Conservation (phyloP, 1,284 basidiomycete genomes). For the Ustilago shanxiensis region DNA sequence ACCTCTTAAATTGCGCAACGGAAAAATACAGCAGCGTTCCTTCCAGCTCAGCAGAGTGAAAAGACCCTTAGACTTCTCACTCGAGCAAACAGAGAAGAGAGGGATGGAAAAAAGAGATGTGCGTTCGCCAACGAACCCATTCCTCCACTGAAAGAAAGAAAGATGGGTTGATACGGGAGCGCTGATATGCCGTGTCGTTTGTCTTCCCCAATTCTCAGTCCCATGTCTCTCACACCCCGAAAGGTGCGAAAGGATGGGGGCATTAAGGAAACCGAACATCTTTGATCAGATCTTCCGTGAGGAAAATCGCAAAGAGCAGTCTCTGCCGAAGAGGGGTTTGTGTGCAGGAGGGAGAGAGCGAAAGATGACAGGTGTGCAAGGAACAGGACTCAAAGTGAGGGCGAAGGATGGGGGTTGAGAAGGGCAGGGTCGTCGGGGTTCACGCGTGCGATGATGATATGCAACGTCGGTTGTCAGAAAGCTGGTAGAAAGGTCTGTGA, state of each 20-base stretch:
- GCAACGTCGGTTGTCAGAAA: not conserved
- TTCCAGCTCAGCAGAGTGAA: not conserved
- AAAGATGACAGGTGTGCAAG: not conserved
- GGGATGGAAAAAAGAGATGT: constrained; percentile 11
- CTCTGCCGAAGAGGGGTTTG: constrained; percentile 48
- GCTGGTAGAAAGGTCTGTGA: not conserved
- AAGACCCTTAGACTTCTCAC: not conserved
- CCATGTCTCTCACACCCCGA: not conserved
- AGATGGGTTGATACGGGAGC: constrained; percentile 52
- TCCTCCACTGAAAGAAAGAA: constrained; percentile 47
- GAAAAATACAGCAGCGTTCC: not conserved
- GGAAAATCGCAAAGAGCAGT: constrained; percentile 44
- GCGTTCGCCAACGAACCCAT: constrained; percentile 52
- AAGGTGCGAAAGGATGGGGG: constrained; percentile 12
- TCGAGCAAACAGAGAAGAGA: not conserved
- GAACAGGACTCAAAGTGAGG: not conserved
- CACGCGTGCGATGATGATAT: not conserved
- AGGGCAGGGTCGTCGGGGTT: not conserved
- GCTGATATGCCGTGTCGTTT: constrained; percentile 41
- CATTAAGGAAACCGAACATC: constrained; percentile 50
- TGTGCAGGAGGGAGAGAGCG: not conserved
- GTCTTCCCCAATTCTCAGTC: constrained; percentile 50
- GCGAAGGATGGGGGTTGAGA: not conserved
- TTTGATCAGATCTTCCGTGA: constrained; percentile 24
- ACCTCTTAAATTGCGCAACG: not conserved